Conservation (phyloP, 139 green algal genomes). For the Pleodorina starrii region DNA sequence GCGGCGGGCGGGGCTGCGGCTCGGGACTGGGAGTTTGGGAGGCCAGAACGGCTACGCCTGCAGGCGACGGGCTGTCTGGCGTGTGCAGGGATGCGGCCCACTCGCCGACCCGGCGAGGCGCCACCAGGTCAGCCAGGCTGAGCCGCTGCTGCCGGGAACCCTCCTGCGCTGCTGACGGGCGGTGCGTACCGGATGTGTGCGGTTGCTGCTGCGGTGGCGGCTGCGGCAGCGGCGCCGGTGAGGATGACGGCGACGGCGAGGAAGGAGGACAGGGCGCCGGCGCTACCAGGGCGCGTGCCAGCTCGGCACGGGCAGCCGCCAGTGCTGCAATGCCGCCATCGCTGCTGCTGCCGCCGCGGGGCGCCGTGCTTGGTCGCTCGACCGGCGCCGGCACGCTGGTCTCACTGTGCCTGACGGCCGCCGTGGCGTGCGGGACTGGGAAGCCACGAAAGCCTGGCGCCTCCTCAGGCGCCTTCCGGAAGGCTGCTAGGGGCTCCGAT, state of each 20-base stretch:
- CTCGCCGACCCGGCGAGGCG: not conserved
- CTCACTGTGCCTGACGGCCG: not conserved
- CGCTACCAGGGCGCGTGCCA: not conserved
- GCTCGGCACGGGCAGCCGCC: not conserved
- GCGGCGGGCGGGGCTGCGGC: constrained; percentile 13
- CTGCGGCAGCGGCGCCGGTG: not conserved
- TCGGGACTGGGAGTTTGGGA: constrained; percentile 3
- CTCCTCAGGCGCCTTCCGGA: not conserved
- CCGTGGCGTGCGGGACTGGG: not conserved
- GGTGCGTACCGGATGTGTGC: not conserved
- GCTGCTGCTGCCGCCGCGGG: not conserved
- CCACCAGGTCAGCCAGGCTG: constrained; percentile 5
- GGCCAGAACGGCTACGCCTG: too few species aligned
- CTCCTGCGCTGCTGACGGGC: not conserved
- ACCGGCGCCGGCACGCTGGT: too few species aligned
- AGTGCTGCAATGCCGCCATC: not conserved
- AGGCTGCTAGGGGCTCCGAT: too few species aligned
- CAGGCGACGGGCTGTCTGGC: too few species aligned
- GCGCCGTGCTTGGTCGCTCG: not conserved
- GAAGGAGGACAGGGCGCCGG: not conserved
- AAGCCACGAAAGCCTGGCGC: too few species aligned
- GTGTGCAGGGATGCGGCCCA: not conserved
- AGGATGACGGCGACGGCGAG: not conserved
- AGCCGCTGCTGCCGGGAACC: not conserved
- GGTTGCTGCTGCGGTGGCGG: not conserved